These are phyloP conservation scores for Ensete ventricosum DNA, from an alignment of 176 grass and related monocot species.

Conservation along the genomic window DNA sequence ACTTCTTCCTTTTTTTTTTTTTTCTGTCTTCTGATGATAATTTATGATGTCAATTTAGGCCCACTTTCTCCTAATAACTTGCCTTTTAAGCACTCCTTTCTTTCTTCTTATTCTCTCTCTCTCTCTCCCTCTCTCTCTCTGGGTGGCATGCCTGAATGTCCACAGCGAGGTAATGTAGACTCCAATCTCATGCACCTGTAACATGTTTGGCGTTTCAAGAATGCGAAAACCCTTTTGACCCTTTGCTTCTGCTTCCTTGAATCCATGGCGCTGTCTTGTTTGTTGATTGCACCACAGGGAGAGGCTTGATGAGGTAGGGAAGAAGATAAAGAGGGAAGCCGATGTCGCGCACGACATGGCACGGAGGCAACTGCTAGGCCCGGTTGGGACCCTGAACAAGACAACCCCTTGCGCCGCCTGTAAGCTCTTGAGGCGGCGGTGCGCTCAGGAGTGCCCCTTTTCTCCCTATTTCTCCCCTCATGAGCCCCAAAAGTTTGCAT, in stretches of 20 bases:
- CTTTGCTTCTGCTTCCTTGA: background rate
- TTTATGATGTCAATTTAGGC: background rate
- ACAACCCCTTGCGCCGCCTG: conserved; percentile 82
- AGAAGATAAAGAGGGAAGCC: conserved; percentile 69
- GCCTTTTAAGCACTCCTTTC: conserved; percentile 10
- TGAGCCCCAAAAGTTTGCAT: conserved; percentile 84
- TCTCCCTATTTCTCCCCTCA: conserved; percentile 89
- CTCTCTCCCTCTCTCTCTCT: conserved; percentile 17
- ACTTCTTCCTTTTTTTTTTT: too few species aligned
- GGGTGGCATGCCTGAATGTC: conserved; percentile 74
- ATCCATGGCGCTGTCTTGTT: background rate
- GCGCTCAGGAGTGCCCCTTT: conserved; percentile 94
- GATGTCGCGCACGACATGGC: conserved; percentile 15
- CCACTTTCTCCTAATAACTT: conserved; percentile 4
- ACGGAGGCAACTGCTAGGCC: background rate
- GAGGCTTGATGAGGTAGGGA: conserved; percentile 61
- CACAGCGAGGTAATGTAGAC: conserved; percentile 58
- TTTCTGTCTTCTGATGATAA: too few species aligned
- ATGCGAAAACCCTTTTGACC: background rate
- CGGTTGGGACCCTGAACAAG: conserved; percentile 35
- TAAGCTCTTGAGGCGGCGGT: conserved; percentile 78
- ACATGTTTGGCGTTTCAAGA: background rate
- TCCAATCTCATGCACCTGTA: background rate
- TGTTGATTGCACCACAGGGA: conserved; percentile 31
- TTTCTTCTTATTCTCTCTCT: conserved; percentile 4